Evolutionary conservation across 1,284 basidiomycete species (phyloP), one percentile per base, ranked within the genome.

Genomic region (Rhodotorula sp.): DNA sequence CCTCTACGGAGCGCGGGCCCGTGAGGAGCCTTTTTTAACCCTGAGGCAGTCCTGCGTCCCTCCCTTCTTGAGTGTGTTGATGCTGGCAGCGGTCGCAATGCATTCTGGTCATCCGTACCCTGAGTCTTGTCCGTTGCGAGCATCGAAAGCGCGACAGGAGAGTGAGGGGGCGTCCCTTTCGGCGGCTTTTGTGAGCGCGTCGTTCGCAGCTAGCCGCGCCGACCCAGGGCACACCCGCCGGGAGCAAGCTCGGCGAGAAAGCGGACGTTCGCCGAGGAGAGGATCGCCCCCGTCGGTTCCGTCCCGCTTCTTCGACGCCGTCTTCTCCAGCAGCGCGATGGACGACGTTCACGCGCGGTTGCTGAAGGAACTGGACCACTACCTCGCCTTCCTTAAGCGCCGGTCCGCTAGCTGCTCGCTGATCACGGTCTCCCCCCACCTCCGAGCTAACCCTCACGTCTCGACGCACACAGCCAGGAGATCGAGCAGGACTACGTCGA

Each of bases 401-500:
- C 44, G 71, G 74, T 73, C 32, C 39, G 68, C 44, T 21, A 13
- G 34, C 13, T 34, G 22, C 17, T 39, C 55, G 19, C n/a, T 37
- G 41, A 19, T 5, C n/a, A 2, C 63, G 2, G 41, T 29, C 36
- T n/a, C 41, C 41, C 34, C 54, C 61, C 37, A 34, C 37, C 54
- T 44, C 48, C 27, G 10, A 10, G 19, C n/a, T 53, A 22, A 56
- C 21, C 22, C 21, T 37, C 9, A 25, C 27, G 21, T 17, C 17
- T 44, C 29, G 27, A 15, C 53, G 8, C 25, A 22, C 25, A 37
- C 70, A 76, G 74, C 32, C 67, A 70, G 8, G 74, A 76, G 39
- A 54, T 76, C 34, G 74, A 76, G 46, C 46, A 61, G 34, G 70
- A 70, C 53, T 74, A 72, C 25, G 72, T 54, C 8, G 72, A 76